These are phyloP conservation scores for Pleoardoris graminearum DNA, from an alignment of 2,329 filamentous ascomycete genomes.

Conservation along the genomic window DNA sequence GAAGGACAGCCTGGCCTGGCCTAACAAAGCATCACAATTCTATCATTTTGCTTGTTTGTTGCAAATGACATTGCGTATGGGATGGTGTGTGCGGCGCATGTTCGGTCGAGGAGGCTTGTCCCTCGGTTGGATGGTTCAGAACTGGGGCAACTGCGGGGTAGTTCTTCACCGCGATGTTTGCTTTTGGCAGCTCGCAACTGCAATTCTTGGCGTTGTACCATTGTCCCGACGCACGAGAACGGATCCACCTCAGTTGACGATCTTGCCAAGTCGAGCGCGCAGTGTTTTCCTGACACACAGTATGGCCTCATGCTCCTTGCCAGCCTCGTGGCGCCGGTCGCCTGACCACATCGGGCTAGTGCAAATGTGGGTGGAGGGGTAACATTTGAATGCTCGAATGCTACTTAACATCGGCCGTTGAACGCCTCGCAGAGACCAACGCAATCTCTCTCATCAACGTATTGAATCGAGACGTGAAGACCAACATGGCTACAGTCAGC, in stretches of 20 bases:
- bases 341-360: background rate
- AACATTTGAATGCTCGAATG: background rate
- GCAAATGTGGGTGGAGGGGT: slow-evolving; percentile 1
- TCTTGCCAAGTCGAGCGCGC: background rate
- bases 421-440: background rate
- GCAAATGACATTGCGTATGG: too few species aligned
- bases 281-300: background rate
- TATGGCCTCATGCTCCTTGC: slow-evolving; percentile 9
- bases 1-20: too few species aligned
- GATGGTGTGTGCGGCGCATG: too few species aligned
- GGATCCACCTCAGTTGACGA: background rate
- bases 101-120: too few species aligned
- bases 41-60: too few species aligned
- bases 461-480: background rate
- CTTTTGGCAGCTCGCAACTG: slow-evolving; percentile 1
- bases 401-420: background rate
- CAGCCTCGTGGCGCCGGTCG: slow-evolving; percentile 1
- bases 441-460: background rate
- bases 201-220: slow-evolving; percentile 15
- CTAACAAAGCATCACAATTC: too few species aligned
- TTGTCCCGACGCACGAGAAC: slow-evolving; percentile 19
- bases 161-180: background rate
- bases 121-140: too few species aligned
- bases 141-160: slow-evolving; percentile 3
- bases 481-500: slow-evolving; percentile 5